Percentiles rank a stretch among this genome's conserved stretches.
Conservation (phyloP, 441 rosid species). For the Aquilaria agallochum region DNA sequence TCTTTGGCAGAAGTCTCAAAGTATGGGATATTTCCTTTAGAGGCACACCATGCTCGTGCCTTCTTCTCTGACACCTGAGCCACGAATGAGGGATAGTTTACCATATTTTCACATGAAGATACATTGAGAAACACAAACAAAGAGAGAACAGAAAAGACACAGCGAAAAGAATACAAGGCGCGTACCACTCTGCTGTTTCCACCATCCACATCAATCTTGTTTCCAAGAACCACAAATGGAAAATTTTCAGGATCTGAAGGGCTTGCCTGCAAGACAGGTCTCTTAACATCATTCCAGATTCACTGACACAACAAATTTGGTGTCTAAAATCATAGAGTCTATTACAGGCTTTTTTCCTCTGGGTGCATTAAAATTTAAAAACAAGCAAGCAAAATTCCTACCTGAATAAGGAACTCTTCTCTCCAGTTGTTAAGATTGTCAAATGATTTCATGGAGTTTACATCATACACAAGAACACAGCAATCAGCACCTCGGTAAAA, state of each 20-base stretch:
- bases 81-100: constrained; percentile 4
- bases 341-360: background rate
- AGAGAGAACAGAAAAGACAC: background rate
- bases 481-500: constrained; percentile 83
- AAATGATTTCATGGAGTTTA: constrained; percentile 70
- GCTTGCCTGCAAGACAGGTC: constrained; percentile 50
- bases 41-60: constrained; percentile 97
- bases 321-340: background rate
- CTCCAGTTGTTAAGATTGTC: constrained; percentile 84
- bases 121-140: background rate
- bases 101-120: background rate
- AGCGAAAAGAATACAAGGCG: constrained; percentile 4
- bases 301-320: too few species aligned
- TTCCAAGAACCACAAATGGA: constrained; percentile 71
- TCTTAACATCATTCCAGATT: constrained; percentile 5
- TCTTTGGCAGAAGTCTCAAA: constrained; percentile 99
- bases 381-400: constrained; percentile 13
- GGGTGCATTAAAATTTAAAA: constrained; percentile 1
- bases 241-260: constrained; percentile 83
- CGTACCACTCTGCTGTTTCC: constrained; percentile 79
- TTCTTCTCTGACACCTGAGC: constrained; percentile 91
- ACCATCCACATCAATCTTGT: constrained; percentile 71
- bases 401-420: constrained; percentile 81
- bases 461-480: constrained; percentile 81
- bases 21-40: constrained; percentile 96